Percentiles rank a stretch among this genome's conserved stretches.
Conservation (phyloP, 768 basidiomycete species). For the Serendipita sp. region DNA sequence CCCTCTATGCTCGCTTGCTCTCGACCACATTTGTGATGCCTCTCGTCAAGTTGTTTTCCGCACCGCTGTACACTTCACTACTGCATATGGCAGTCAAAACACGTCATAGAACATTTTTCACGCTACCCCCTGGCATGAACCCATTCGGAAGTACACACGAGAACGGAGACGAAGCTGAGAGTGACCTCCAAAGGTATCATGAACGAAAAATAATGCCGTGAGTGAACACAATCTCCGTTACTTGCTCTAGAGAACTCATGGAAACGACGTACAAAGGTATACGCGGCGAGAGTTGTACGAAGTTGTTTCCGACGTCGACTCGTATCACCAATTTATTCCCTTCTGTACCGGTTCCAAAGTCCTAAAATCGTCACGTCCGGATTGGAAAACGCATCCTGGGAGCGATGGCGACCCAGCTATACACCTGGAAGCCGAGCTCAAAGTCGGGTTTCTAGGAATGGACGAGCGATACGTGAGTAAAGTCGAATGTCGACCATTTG, state of each 20-base stretch:
- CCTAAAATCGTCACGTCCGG: conserved; percentile 24
- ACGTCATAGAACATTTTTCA: conserved; percentile 27
- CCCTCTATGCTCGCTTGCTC: too few relatives aligned
- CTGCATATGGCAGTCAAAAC: neutral
- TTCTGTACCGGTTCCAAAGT: conserved; percentile 69
- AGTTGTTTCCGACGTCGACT: conserved; percentile 73
- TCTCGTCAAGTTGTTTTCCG: neutral
- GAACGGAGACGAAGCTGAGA: conserved; percentile 22
- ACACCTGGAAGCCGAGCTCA: conserved; percentile 69
- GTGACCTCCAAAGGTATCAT: conserved; percentile 48
- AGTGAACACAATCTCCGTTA: conserved; percentile 18
- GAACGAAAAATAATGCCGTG: conserved; percentile 83
- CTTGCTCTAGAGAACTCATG: conserved; percentile 10
- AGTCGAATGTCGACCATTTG: conserved; percentile 64
- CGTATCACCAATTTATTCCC: conserved; percentile 77
- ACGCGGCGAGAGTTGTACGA: conserved; percentile 62
- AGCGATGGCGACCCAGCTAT: conserved; percentile 21
- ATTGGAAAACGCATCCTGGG: conserved; percentile 13
- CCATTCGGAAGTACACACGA: conserved; percentile 23
- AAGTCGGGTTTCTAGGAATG: conserved; percentile 76
- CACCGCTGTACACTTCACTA: neutral
- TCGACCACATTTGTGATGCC: too few relatives aligned
- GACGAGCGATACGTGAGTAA: conserved; percentile 75
- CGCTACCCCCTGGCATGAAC: conserved; percentile 23
- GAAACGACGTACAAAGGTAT: conserved; percentile 37